Percentiles rank a stretch among this genome's conserved stretches.
Evolutionary conservation across 805 yeast genomes (phyloP).

Genomic region (Starmerella vaccinii): DNA sequence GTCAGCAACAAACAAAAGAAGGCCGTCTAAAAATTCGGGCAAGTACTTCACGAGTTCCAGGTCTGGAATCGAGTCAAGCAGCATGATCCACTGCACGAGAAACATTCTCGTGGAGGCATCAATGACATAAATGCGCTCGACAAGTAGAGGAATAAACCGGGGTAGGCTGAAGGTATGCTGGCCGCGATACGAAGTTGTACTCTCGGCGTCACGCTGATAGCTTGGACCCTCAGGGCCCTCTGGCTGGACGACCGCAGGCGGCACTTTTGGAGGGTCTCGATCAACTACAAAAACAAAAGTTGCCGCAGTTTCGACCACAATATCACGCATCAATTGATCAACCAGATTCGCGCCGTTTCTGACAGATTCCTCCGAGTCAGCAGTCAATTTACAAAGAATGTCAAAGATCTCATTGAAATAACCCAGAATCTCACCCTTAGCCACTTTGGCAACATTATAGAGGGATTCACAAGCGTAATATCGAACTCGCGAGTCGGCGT

Average conservation of each 20-base stretch:
- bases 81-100: slow-evolving; percentile 83
- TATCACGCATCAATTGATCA: slow-evolving; percentile 83
- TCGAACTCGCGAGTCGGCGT: slow-evolving; percentile 92
- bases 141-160: slow-evolving; percentile 79
- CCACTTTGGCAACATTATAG: slow-evolving; percentile 91
- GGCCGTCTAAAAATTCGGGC: slow-evolving; percentile 80
- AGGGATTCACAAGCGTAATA: slow-evolving; percentile 94
- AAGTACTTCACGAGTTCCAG: slow-evolving; percentile 75
- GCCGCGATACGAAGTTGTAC: neutral
- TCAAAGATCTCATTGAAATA: slow-evolving; percentile 94
- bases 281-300: slow-evolving; percentile 65
- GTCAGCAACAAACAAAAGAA: slow-evolving; percentile 68
- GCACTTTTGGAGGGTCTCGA: slow-evolving; percentile 40
- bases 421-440: slow-evolving; percentile 83
- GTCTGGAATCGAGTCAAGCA: slow-evolving; percentile 88
- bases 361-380: slow-evolving; percentile 84
- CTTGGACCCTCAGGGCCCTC: slow-evolving; percentile 20
- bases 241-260: slow-evolving; percentile 41
- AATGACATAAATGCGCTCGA: slow-evolving; percentile 82
- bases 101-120: slow-evolving; percentile 90
- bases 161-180: slow-evolving; percentile 57
- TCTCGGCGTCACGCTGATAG: slow-evolving; percentile 7
- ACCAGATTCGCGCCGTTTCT: slow-evolving; percentile 91
- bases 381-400: slow-evolving; percentile 76
- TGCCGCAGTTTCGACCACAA: slow-evolving; percentile 88